Evolutionary conservation across 768 basidiomycete genomes (phyloP).

Genomic region (Termitomyces sp.): DNA sequence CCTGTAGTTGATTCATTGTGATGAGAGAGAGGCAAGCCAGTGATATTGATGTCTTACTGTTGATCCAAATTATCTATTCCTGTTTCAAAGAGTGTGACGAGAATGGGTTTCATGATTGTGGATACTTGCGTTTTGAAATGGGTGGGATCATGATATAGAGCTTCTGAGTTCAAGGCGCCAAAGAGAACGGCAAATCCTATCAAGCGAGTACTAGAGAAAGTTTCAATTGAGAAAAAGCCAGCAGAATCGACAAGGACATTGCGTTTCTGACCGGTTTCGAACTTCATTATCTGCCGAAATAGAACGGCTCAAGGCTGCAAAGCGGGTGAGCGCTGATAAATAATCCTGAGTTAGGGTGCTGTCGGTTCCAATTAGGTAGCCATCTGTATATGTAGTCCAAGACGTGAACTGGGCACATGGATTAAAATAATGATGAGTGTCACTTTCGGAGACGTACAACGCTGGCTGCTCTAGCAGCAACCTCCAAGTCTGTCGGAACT

Average conservation of each 20-base stretch:
- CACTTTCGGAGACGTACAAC: conserved; percentile 47
- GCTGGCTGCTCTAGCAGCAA: conserved; percentile 71
- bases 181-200: conserved; percentile 82
- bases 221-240: neutral
- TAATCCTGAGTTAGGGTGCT: conserved; percentile 65
- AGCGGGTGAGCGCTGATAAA: conserved; percentile 57
- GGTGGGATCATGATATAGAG: conserved; percentile 64
- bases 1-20: conserved; percentile 27
- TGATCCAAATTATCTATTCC: conserved; percentile 54
- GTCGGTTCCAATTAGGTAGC: conserved; percentile 77
- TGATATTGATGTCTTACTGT: conserved; percentile 45
- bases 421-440: neutral
- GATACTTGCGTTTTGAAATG: conserved; percentile 73
- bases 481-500: conserved; percentile 64
- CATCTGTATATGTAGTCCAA: conserved; percentile 90
- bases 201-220: conserved; percentile 59
- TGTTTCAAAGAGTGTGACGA: conserved; percentile 62
- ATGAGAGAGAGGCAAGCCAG: conserved; percentile 5
- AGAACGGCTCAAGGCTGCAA: conserved; percentile 54
- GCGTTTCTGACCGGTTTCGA: conserved; percentile 61
- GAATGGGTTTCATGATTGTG: conserved; percentile 64
- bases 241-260: neutral
- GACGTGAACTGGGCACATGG: conserved; percentile 64
- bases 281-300: conserved; percentile 60
- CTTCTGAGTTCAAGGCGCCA: conserved; percentile 79